phyloP scores from a whole-genome alignment of 1,284 basidiomycete species.

The Apiotrichum veenhuisii region DNA sequence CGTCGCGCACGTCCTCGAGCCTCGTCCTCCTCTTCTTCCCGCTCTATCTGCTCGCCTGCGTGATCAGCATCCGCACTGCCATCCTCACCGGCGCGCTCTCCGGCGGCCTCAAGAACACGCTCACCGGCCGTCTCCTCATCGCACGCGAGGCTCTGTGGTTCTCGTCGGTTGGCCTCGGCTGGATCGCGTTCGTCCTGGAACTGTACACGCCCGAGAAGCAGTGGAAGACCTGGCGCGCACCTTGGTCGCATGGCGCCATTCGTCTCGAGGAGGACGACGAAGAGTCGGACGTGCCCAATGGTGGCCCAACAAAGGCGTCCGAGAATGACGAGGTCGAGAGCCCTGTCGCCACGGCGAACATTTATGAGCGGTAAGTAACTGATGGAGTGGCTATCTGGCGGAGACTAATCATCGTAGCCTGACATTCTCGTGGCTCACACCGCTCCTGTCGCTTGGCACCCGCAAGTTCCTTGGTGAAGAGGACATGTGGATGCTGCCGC shows the following conservation, averaged over 20 bases:
- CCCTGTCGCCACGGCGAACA: slow-evolving; percentile 74
- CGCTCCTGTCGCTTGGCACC: slow-evolving; percentile 41
- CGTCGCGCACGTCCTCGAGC: slow-evolving; percentile 71
- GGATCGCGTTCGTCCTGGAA: slow-evolving; percentile 65
- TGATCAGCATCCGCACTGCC: slow-evolving; percentile 64
- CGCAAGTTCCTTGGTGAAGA: slow-evolving; percentile 64
- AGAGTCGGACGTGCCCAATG: slow-evolving; percentile 40
- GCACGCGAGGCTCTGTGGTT: slow-evolving; percentile 46
- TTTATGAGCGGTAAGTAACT: slow-evolving; percentile 54
- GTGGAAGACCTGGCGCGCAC: slow-evolving; percentile 19
- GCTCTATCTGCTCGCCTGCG: slow-evolving; percentile 57
- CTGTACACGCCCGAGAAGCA: slow-evolving; percentile 63
- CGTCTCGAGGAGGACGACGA: slow-evolving; percentile 36
- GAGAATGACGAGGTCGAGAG: slow-evolving; percentile 60
- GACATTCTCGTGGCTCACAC: slow-evolving; percentile 9
- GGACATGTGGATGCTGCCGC: slow-evolving; percentile 66
- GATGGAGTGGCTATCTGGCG: background rate
- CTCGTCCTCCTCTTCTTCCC: slow-evolving; percentile 82
- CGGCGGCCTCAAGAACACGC: slow-evolving; percentile 19
- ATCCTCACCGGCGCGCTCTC: slow-evolving; percentile 41
- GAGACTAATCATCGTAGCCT: background rate
- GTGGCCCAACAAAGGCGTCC: slow-evolving; percentile 17
- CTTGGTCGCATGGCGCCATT: slow-evolving; percentile 33
- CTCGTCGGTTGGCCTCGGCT: slow-evolving; percentile 54
- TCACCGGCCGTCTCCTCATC: slow-evolving; percentile 29